Conservation (phyloP, 768 basidiomycete genomes). For the Albatrellus ellisii region DNA sequence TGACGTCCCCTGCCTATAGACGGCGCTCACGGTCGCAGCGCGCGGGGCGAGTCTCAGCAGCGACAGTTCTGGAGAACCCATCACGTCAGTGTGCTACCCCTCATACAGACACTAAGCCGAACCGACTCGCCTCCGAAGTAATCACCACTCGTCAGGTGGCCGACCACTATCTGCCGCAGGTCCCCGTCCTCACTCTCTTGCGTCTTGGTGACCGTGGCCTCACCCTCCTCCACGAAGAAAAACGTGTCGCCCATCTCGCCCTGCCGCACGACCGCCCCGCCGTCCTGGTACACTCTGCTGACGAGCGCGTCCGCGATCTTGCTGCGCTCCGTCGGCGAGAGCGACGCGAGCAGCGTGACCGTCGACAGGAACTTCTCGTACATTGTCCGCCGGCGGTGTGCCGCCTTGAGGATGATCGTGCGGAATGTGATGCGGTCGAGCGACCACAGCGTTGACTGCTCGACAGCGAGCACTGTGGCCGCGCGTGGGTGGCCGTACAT, state of each 20-base stretch:
- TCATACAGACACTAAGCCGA: neutral
- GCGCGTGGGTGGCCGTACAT: conserved; percentile 98
- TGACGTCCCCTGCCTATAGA: conserved; percentile 29
- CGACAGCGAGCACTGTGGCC: conserved; percentile 82
- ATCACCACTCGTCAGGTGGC: conserved; percentile 75
- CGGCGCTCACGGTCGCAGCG: conserved; percentile 91
- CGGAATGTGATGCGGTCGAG: conserved; percentile 97
- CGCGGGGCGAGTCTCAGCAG: conserved; percentile 80
- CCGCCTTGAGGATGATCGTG: conserved; percentile 90
- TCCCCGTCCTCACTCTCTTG: conserved; percentile 46
- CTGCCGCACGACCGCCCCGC: conserved; percentile 78
- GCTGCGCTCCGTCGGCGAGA: conserved; percentile 81
- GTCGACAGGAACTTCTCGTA: conserved; percentile 94
- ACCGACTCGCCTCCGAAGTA: conserved; percentile 84
- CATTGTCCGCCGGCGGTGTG: conserved; percentile 84
- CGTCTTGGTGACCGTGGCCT: conserved; percentile 75
- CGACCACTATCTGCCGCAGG: conserved; percentile 55
- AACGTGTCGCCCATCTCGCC: conserved; percentile 96
- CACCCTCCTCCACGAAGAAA: conserved; percentile 94
- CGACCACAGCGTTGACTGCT: conserved; percentile 81
- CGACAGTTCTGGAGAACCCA: conserved; percentile 58
- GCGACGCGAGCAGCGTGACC: conserved; percentile 74
- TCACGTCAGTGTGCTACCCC: conserved; percentile 5
- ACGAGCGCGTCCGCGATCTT: conserved; percentile 96
- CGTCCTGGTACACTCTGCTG: conserved; percentile 69